phyloP scores from a whole-genome alignment of 2,329 filamentous ascomycete genomes.

The Pyricularia sp. region DNA sequence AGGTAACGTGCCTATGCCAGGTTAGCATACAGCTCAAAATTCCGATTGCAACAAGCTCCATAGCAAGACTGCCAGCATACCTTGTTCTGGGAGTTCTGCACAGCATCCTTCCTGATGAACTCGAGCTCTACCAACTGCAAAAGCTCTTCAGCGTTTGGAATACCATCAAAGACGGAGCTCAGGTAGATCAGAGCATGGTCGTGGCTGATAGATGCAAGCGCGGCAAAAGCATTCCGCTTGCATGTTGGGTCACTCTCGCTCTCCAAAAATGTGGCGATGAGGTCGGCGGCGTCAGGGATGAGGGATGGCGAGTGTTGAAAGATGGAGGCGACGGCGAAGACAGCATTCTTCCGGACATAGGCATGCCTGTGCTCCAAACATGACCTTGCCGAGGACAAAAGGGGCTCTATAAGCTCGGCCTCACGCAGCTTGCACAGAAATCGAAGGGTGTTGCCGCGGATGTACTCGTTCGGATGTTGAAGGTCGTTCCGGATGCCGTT shows the following conservation, averaged over 20 bases:
- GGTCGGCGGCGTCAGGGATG: slow-evolving; percentile 90
- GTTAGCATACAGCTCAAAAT: slow-evolving; percentile 16
- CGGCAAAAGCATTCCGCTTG: slow-evolving; percentile 96
- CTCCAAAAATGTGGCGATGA: slow-evolving; percentile 82
- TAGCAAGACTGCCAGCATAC: slow-evolving; percentile 30
- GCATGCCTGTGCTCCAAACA: slow-evolving; percentile 95
- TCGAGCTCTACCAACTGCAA: slow-evolving; percentile 90
- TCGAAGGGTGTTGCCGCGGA: slow-evolving; percentile 93
- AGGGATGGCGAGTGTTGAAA: slow-evolving; percentile 82
- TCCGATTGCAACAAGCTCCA: neutral
- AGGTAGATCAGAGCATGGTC: slow-evolving; percentile 86
- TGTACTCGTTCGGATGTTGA: slow-evolving; percentile 96
- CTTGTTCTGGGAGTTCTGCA: slow-evolving; percentile 92
- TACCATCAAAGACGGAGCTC: slow-evolving; percentile 81
- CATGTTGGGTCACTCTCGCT: slow-evolving; percentile 89
- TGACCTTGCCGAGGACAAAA: slow-evolving; percentile 81
- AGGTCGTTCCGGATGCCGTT: slow-evolving; percentile 97
- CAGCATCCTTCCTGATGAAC: slow-evolving; percentile 96
- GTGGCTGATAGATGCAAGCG: slow-evolving; percentile 83
- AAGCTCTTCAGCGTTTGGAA: slow-evolving; percentile 89
- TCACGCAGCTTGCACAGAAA: slow-evolving; percentile 96
- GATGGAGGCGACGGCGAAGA: slow-evolving; percentile 89
- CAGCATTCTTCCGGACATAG: slow-evolving; percentile 96
- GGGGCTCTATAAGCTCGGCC: slow-evolving; percentile 88
- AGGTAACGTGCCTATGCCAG: slow-evolving; percentile 67